These are phyloP conservation scores for Cercophora sp. DNA, from an alignment of 495 filamentous ascomycete genomes.

Conservation along the genomic window DNA sequence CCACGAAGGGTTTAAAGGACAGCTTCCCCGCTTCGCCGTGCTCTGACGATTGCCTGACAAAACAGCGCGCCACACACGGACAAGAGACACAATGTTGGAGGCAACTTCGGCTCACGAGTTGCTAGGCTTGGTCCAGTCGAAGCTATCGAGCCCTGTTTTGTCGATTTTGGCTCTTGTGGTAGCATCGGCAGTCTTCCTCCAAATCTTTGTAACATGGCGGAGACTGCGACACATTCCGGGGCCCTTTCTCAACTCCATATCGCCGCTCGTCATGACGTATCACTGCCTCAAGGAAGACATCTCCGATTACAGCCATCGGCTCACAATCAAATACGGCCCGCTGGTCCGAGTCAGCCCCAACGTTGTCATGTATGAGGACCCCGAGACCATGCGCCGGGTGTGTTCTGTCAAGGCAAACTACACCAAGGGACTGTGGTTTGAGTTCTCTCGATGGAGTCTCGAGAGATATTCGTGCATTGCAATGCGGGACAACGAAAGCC, in stretches of 20 bases:
- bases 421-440: constrained; percentile 10
- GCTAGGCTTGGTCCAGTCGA: too few relatives aligned
- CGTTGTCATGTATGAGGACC: constrained; percentile 20
- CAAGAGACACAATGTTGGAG: too few relatives aligned
- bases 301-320: constrained; percentile 21
- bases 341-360: constrained; percentile 50
- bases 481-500: constrained; percentile 7
- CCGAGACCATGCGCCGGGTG: constrained; percentile 2
- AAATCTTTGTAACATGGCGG: constrained; percentile 4
- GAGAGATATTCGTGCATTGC: constrained; percentile 8
- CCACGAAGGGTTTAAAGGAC: too few relatives aligned
- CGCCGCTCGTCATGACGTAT: constrained; percentile 29
- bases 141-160: too few relatives aligned
- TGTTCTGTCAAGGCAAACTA: constrained; percentile 6
- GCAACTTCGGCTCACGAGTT: too few relatives aligned
- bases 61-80: too few relatives aligned
- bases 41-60: too few relatives aligned
- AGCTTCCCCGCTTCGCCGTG: too few relatives aligned
- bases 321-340: constrained; percentile 45
- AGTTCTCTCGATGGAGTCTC: constrained; percentile 7
- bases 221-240: constrained; percentile 41
- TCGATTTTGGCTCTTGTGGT: too few relatives aligned
- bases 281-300: constrained; percentile 27
- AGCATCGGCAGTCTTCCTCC: too few relatives aligned
- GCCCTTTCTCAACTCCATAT: constrained; percentile 36